Percentiles rank a stretch among this genome's conserved stretches.
Conservation (phyloP, 2,329 filamentous ascomycete species). For the Curvularia hawaiiensis region DNA sequence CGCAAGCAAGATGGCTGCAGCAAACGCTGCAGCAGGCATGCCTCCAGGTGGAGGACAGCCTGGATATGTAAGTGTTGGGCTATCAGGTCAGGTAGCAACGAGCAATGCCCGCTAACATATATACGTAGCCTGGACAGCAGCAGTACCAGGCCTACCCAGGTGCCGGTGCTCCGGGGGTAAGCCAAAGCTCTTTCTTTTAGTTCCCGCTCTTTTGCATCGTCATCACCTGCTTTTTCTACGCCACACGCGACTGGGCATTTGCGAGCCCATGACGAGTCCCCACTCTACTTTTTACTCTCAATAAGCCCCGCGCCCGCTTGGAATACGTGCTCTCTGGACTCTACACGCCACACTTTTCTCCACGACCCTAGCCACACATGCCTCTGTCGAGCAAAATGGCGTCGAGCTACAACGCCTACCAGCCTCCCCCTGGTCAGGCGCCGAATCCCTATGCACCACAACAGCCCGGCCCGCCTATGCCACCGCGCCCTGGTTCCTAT, state of each 20-base stretch:
- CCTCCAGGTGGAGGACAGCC: constrained; percentile 45
- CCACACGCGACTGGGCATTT: constrained; percentile 28
- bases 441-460: constrained; percentile 39
- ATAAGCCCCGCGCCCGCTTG: constrained; percentile 21
- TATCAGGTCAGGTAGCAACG: constrained; percentile 12
- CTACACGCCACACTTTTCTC: constrained; percentile 18
- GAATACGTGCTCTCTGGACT: constrained; percentile 6
- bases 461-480: constrained; percentile 34
- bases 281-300: constrained; percentile 37
- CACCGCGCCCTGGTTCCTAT: constrained; percentile 43
- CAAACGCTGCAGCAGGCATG: constrained; percentile 43
- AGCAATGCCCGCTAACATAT: constrained; percentile 29
- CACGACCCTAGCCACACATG: constrained; percentile 30
- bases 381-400: constrained; percentile 39
- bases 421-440: constrained; percentile 33
- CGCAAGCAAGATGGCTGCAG: constrained; percentile 55
- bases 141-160: constrained; percentile 64
- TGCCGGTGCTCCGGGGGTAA: constrained; percentile 46
- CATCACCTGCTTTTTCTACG: constrained; percentile 32
- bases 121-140: constrained; percentile 50
- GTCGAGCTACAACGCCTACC: constrained; percentile 37
- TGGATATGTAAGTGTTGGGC: constrained; percentile 58
- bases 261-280: constrained; percentile 22
- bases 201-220: constrained; percentile 41
- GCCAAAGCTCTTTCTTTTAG: constrained; percentile 31